These are phyloP conservation scores for Galium porrigens DNA, from an alignment of 305 asterid genomes.

Conservation along the genomic window DNA sequence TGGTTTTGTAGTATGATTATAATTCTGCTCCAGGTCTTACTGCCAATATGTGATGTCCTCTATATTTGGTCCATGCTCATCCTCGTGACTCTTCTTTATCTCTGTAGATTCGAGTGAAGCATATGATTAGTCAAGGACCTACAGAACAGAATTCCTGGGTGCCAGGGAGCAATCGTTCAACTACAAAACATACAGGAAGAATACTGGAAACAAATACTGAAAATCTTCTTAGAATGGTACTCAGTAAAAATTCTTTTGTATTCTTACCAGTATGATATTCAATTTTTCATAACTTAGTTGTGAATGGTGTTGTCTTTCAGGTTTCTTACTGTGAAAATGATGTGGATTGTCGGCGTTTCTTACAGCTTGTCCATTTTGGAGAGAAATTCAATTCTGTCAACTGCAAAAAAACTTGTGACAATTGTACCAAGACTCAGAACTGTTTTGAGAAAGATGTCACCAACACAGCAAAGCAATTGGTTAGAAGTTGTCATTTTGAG, in stretches of 20 bases:
- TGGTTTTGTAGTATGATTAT: conserved; percentile 14
- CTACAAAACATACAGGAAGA: conserved; percentile 51
- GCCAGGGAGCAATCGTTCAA: conserved; percentile 47
- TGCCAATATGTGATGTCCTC: conserved; percentile 1
- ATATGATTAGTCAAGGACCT: conserved; percentile 79
- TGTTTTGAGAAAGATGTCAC: conserved; percentile 79
- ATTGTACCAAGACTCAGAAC: conserved; percentile 59
- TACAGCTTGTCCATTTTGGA: conserved; percentile 88
- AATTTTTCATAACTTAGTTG: neutral
- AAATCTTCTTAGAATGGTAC: conserved; percentile 82
- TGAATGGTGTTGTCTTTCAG: conserved; percentile 32
- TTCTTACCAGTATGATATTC: neutral
- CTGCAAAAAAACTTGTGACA: conserved; percentile 84
- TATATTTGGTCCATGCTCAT: neutral
- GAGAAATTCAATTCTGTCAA: conserved; percentile 68
- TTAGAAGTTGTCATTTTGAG: conserved; percentile 18
- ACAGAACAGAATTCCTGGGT: conserved; percentile 48
- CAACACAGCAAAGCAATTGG: conserved; percentile 70
- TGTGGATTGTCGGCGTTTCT: conserved; percentile 89
- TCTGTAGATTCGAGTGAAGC: conserved; percentile 80
- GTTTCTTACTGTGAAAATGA: conserved; percentile 90
- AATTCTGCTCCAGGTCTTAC: conserved; percentile 11
- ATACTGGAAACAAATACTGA: conserved; percentile 77
- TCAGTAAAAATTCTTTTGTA: conserved; percentile 10
- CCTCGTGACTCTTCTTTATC: conserved; percentile 2